Percentiles rank a stretch among this genome's conserved stretches.
Evolutionary conservation across 2,329 filamentous ascomycete genomes (phyloP).

Genomic region (Penicillium janthinellum): DNA sequence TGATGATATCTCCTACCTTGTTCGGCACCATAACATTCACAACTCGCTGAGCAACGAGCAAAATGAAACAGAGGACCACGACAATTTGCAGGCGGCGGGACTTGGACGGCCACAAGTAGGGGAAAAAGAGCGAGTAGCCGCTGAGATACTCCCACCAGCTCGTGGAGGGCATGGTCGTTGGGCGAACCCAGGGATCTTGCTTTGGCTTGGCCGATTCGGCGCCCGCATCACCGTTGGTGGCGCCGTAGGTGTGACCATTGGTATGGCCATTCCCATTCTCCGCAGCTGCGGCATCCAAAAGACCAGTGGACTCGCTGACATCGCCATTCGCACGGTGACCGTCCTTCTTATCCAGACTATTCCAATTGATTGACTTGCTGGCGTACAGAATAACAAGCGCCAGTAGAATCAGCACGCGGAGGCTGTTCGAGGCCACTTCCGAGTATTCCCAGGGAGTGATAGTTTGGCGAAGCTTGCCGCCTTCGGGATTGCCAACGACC

Average conservation of each 20-base stretch:
- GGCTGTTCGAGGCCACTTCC: slow-evolving; percentile 58
- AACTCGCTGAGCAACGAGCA: slow-evolving; percentile 77
- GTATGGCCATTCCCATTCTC: slow-evolving; percentile 50
- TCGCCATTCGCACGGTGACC: slow-evolving; percentile 37
- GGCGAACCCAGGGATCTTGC: slow-evolving; percentile 79
- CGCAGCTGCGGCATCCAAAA: slow-evolving; percentile 42
- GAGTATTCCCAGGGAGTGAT: slow-evolving; percentile 48
- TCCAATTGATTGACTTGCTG: slow-evolving; percentile 50
- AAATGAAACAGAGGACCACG: slow-evolving; percentile 77
- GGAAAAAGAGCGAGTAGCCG: slow-evolving; percentile 91
- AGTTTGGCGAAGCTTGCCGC: slow-evolving; percentile 43
- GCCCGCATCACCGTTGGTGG: slow-evolving; percentile 44
- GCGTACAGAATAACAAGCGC: slow-evolving; percentile 64
- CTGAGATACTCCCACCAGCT: slow-evolving; percentile 96
- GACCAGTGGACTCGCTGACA: slow-evolving; percentile 46
- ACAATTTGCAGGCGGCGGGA: slow-evolving; percentile 72
- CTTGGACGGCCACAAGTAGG: slow-evolving; percentile 93
- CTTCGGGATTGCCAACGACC: slow-evolving; percentile 51
- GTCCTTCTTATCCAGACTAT: slow-evolving; percentile 40
- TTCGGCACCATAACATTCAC: slow-evolving; percentile 85
- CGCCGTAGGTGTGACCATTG: slow-evolving; percentile 56
- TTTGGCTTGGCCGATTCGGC: slow-evolving; percentile 48
- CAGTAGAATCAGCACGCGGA: slow-evolving; percentile 68
- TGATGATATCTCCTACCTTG: slow-evolving; percentile 79
- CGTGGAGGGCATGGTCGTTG: slow-evolving; percentile 79